Evolutionary conservation across 805 yeast genomes (phyloP).

Genomic region (Lipomyces orientalis): DNA sequence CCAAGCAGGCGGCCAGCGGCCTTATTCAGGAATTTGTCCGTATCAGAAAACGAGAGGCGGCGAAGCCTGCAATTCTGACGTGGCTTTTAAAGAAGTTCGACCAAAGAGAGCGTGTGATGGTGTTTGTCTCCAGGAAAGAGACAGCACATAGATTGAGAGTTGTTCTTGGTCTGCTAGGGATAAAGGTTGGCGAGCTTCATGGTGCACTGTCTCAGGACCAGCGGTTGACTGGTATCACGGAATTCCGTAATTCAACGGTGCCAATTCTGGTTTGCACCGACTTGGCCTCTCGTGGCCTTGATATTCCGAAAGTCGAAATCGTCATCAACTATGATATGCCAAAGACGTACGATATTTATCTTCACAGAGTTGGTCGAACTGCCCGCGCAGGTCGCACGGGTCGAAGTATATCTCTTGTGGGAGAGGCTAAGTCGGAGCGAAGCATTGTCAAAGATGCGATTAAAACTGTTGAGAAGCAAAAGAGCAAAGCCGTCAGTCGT

Average conservation of each 20-base stretch:
- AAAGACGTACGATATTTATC: slow-evolving; percentile 82
- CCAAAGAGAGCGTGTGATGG: slow-evolving; percentile 76
- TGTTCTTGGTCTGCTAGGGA: slow-evolving; percentile 82
- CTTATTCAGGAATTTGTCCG: slow-evolving; percentile 93
- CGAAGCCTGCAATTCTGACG: slow-evolving; percentile 82
- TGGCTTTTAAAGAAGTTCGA: slow-evolving; percentile 72
- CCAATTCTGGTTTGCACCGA: slow-evolving; percentile 95
- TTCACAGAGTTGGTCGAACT: slow-evolving; percentile 98
- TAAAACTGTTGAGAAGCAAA: slow-evolving; percentile 65
- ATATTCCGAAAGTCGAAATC: slow-evolving; percentile 95
- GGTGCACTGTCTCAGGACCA: slow-evolving; percentile 90
- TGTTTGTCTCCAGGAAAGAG: slow-evolving; percentile 90
- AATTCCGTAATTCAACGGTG: slow-evolving; percentile 79
- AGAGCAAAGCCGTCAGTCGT: slow-evolving; percentile 70
- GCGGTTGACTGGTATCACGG: slow-evolving; percentile 81
- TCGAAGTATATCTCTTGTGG: slow-evolving; percentile 89
- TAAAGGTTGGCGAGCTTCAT: slow-evolving; percentile 85
- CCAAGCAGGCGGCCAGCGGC: slow-evolving; percentile 90
- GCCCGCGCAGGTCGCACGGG: slow-evolving; percentile 99
- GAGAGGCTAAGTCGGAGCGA: slow-evolving; percentile 87
- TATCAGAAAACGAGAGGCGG: slow-evolving; percentile 77
- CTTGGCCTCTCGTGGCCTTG: slow-evolving; percentile 98
- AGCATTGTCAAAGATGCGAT: slow-evolving; percentile 89
- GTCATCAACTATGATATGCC: slow-evolving; percentile 98
- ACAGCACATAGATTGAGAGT: slow-evolving; percentile 86